Evolutionary conservation across 768 basidiomycete genomes (phyloP).

Genomic region (Auriscalpium microsporum): DNA sequence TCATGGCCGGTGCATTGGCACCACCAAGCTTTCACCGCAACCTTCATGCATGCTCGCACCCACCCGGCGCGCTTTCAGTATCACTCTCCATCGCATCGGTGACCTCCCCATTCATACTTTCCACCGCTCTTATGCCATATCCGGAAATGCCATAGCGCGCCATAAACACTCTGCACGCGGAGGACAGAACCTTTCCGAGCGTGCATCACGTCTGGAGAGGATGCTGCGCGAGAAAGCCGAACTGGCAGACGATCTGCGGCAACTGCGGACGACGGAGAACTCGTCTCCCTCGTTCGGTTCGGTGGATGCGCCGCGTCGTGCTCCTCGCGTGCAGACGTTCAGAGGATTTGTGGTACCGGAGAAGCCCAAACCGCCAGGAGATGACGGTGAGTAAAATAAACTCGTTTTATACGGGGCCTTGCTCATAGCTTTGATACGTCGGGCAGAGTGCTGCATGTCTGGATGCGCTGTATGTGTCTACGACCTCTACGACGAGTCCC

Average conservation of each 20-base stretch:
- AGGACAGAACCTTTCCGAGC: constrained; percentile 52
- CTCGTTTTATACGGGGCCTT: neutral
- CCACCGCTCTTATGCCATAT: constrained; percentile 9
- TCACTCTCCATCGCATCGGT: neutral
- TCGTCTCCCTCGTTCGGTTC: constrained; percentile 1
- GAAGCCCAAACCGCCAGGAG: constrained; percentile 50
- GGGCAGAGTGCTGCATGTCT: constrained; percentile 87
- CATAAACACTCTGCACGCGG: constrained; percentile 28
- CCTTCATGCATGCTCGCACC: neutral
- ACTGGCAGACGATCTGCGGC: constrained; percentile 20
- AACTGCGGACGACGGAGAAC: constrained; percentile 1
- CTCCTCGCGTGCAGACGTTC: constrained; percentile 27
- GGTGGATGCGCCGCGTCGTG: neutral
- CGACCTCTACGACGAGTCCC: constrained; percentile 73
- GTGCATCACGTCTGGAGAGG: constrained; percentile 49
- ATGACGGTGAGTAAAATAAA: constrained; percentile 47
- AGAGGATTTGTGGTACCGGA: constrained; percentile 52
- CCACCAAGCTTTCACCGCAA: neutral
- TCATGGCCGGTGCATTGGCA: no score
- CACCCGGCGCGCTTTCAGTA: neutral
- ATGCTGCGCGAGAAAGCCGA: constrained; percentile 37
- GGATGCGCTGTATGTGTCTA: constrained; percentile 91
- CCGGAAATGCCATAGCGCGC: neutral
- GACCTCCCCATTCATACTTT: neutral
- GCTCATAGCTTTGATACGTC: neutral